Evolutionary conservation across 2,329 filamentous ascomycete species (phyloP), one percentile per base, ranked within the genome.

Genomic region (Aspergillus pseudoviridinutans): DNA sequence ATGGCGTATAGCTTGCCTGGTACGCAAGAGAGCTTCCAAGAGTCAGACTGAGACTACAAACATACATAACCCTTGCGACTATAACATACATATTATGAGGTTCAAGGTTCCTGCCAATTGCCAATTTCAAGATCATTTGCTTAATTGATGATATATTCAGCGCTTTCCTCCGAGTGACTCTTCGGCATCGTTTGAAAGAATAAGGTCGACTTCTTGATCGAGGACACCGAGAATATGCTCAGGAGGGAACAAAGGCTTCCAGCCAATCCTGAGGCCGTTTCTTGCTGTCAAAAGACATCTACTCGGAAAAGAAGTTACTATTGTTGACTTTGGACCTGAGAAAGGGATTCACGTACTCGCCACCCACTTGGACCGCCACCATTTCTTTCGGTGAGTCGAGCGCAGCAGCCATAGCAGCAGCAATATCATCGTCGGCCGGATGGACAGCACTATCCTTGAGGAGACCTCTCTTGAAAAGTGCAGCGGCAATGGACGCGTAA

Each of bases 201-300:
- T 80, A 20, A 78, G 56, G 10, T 78, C 75, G 1, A 82, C 79
- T 57, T 83, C 80, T 0, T 68, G 74, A 49, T 78, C 77, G 1
- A 76, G 77, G 29, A 64, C 65, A 49, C 81, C 75, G 1, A 84
- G 60, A 10, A 82, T 78, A 65, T 83, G 78, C 52, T 78, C 68
- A 0, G 79, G 65, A 0, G 64, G 32, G 58, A 76, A 80, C 17
- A 71, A 55, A 0, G 80, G 70, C 54, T 68, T 74, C 81, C 81
- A 83, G 0, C 79, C 80, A 42, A 83, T 68, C 22, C 69, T 62
- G 20, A 61, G 64, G 1, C 76, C 80, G 52, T 76, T 73, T 3
- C 70, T 69, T 0, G 80, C 70, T 4, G 73, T 75, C 24, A 81
- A 76, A 0, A 73, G 76, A 58, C 78, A 82, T 6, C 78, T 79